Evolutionary conservation across 192 early-diverging fungal genomes (phyloP), one percentile per base, ranked within the genome.

Genomic region (Allomyces javanicus): DNA sequence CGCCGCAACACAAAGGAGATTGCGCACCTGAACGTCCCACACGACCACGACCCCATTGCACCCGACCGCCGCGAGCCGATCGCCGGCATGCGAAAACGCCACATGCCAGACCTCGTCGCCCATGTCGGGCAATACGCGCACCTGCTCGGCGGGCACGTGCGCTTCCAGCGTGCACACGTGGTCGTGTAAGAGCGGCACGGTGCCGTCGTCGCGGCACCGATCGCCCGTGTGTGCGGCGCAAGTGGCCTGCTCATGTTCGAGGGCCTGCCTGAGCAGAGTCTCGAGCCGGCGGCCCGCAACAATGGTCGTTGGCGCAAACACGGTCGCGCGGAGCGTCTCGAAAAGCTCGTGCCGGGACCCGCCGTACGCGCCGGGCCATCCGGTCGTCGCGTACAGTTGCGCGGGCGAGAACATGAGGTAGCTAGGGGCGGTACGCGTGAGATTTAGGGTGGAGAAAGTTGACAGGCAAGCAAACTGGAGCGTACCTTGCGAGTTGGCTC

Each of bases 221-320:
- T 7, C 67, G 33, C 33, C 33, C 33, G 33, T 40, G 66, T 69
- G 68, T n/a, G 43, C 69, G 24, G 65, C 25, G 44, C 68, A 69
- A 19, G 25, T 45, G 21, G 25, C 19, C 23, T 67, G 43, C 24
- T 69, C 67, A 6, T 45, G 27, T 62, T 69, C 26, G 27, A 69
- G 25, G 61, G 68, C 64, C 44, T 69, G 68, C 6, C 12, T 26
- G 2, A 69, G 25, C 24, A 69, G 23, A 9, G 67, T 69, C 43
- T 69, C 67, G 10, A 69, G 66, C 17, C 68, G 68, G 19, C 66
- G 68, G 10, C 50, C 58, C 24, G 67, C 67, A 14, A 69, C 33
- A 67, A 67, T 69, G 50, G 50, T 66, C 27, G 68, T 67, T 24
- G 68, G 50, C 0, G 68, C 22, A 27, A 40, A 40, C 33, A 44